Base-by-base conservation (phyloP, 208 protist genomes). In the Vickermania ingenoplastis region DNA sequence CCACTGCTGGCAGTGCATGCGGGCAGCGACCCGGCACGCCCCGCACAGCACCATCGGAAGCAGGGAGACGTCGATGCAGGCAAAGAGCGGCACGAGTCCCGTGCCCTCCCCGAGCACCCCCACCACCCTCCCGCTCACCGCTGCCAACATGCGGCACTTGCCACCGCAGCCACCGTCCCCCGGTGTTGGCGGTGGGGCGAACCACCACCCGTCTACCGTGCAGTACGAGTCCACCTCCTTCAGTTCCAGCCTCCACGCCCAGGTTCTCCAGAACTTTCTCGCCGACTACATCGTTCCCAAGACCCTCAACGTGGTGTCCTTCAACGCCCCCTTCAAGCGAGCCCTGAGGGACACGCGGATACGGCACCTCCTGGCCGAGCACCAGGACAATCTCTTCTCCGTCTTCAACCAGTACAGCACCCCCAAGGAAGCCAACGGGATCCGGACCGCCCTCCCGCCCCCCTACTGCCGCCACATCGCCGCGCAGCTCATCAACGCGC, bases 1-100 rank as follows among this genome's bases (percentile, higher is more conserved):
- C 3, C 80, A 86, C 31, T 67, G 61, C 57, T 91, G 84, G 84
- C 75, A 86, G 64, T 72, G 69, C 14, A 57, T 77, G 29, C 56
- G 50, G 41, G 25, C 2, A 7, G 45, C 67, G 41, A 30, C 21
- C 5, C 4, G 27, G 50, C 1, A 57, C 63, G n/a, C 64, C 29
- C 28, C 51, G 48, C 4, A 13, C 0, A 17, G n/a, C 30, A 17
- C 3, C 13, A 14, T 23, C 1, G 14, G 21, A 21, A 7, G n/a
- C 2, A 57, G 65, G 58, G 53, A 73, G 55, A 41, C 45, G 53
- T 13, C n/a, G 11, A 13, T 28, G 21, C 50, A 17, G 24, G 7
- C 21, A 11, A 25, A 5, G 5, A 5, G 7, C 7, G n/a, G 23
- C n/a, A 13, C 22, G n/a, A 54, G 11, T 5, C 13, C 50, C n/a